These are phyloP conservation scores for Chaetomium tenue DNA, from an alignment of 495 filamentous ascomycete species.

Conservation along the genomic window DNA sequence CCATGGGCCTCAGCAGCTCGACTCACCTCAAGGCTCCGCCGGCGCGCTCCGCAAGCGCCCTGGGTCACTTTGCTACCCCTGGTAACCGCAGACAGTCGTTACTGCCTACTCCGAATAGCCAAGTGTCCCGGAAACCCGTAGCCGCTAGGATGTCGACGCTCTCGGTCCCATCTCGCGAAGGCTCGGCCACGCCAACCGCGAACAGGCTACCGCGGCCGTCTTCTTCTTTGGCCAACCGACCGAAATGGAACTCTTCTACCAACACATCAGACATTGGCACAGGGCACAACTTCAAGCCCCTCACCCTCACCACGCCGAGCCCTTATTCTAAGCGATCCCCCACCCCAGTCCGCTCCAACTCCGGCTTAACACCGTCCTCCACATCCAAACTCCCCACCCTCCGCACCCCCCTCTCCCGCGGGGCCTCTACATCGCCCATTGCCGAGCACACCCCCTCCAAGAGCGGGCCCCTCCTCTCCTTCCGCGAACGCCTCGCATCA, in stretches of 20 bases:
- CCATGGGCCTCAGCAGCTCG: slow-evolving; percentile 49
- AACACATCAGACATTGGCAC: slow-evolving; percentile 67
- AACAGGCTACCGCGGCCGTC: slow-evolving; percentile 50
- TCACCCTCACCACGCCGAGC: slow-evolving; percentile 60
- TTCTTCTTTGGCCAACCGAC: slow-evolving; percentile 56
- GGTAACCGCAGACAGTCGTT: slow-evolving; percentile 38
- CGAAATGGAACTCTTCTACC: slow-evolving; percentile 75
- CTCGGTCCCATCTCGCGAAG: slow-evolving; percentile 47
- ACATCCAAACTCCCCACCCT: slow-evolving; percentile 47
- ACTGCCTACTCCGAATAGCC: slow-evolving; percentile 30
- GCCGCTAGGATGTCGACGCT: slow-evolving; percentile 41
- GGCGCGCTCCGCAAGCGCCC: slow-evolving; percentile 40
- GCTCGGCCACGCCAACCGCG: slow-evolving; percentile 57
- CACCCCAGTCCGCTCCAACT: slow-evolving; percentile 37
- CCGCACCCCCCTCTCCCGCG: slow-evolving; percentile 47
- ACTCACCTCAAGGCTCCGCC: slow-evolving; percentile 42
- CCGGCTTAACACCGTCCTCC: slow-evolving; percentile 41
- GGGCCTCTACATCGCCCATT: slow-evolving; percentile 42
- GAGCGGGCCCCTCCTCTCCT: slow-evolving; percentile 41
- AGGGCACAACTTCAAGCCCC: slow-evolving; percentile 68
- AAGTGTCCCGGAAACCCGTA: slow-evolving; percentile 30
- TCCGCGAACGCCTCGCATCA: slow-evolving; percentile 50
- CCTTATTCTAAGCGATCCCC: slow-evolving; percentile 55
- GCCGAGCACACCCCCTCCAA: slow-evolving; percentile 43
- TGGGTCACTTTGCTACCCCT: slow-evolving; percentile 46